Base-by-base conservation (phyloP, 2,329 filamentous ascomycete genomes). In the Diplodia intermedia region DNA sequence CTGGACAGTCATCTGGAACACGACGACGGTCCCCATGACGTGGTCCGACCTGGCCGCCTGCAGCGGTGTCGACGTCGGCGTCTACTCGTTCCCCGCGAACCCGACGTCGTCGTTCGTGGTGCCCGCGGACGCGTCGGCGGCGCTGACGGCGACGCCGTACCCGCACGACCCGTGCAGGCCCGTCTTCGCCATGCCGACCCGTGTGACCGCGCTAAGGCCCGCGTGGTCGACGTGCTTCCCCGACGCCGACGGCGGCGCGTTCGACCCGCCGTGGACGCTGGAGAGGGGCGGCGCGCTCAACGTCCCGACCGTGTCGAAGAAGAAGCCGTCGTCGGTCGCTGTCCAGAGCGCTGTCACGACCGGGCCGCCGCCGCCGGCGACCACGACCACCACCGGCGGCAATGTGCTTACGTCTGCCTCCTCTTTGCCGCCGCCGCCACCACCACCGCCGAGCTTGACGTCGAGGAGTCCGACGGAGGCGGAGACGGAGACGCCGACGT, bases 151-250 rank as follows among this genome's bases (percentile, higher is more conserved):
- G 18, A 47, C 15, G 1, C 43, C 29, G 1, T 40, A 47, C 38
- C 7, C 2, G 4, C 4, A 29, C 7, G 29, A 60, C 14, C 40
- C 54, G 1, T 67, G 65, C 31, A 15, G 4, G 6, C 65, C 65
- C 5, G 11, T 67, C 2, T 18, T 61, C n/a, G 65, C 65, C 7
- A 43, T 67, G 4, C 65, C 65, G 8, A 60, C 40, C 1, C 31
- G 31, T 11, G 6, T 67, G 20, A 29, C 8, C 0, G n/a, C 29
- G 2, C 31, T 36, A 8, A 9, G 20, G 29, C 53, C 65, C 5
- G 65, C 29, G n/a, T 67, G 65, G 65, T 2, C 31, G 3, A 53
- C 40, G 14, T 67, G 65, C 15, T 60, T 36, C 6, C 54, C 54
- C 1, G 36, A 43, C 15, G 65, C 55, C 4, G n/a, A 23, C 1